Conservation (phyloP, 208 protist genomes). For the Kentomonas sorsogonicus region DNA sequence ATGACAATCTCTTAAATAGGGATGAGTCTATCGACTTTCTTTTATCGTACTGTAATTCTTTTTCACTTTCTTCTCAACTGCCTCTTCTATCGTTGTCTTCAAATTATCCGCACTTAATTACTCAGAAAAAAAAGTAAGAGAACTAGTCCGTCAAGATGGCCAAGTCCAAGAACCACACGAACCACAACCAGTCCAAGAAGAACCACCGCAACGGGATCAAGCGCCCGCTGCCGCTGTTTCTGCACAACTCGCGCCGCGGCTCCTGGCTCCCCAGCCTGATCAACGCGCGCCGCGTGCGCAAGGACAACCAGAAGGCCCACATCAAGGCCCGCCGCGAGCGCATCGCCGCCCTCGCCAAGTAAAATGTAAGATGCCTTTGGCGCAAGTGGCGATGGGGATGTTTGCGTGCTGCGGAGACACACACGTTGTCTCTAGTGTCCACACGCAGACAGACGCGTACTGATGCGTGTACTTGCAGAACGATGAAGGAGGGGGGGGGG, state of each 20-base stretch:
- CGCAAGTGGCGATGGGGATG: no score
- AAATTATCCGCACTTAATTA: no score
- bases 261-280: constrained; percentile 72
- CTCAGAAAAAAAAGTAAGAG: no score
- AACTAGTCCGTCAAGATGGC: no score
- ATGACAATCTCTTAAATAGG: no score
- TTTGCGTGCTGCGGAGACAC: no score
- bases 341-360: constrained; percentile 52
- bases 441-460: background rate
- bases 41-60: no score
- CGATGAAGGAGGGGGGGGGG: background rate
- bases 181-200: constrained; percentile 92
- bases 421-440: background rate
- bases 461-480: background rate
- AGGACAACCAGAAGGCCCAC: constrained; percentile 84
- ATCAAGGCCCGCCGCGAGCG: constrained; percentile 71
- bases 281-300: constrained; percentile 81
- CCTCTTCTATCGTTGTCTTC: no score
- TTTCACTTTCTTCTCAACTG: no score
- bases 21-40: no score
- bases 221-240: constrained; percentile 55
- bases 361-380: constrained; percentile 13
- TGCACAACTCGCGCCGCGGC: constrained; percentile 80
- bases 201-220: constrained; percentile 91
- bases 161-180: constrained; percentile 93